These are phyloP conservation scores for Herpotrichia juniperi DNA, from an alignment of 2,329 filamentous ascomycete species.

Conservation along the genomic window DNA sequence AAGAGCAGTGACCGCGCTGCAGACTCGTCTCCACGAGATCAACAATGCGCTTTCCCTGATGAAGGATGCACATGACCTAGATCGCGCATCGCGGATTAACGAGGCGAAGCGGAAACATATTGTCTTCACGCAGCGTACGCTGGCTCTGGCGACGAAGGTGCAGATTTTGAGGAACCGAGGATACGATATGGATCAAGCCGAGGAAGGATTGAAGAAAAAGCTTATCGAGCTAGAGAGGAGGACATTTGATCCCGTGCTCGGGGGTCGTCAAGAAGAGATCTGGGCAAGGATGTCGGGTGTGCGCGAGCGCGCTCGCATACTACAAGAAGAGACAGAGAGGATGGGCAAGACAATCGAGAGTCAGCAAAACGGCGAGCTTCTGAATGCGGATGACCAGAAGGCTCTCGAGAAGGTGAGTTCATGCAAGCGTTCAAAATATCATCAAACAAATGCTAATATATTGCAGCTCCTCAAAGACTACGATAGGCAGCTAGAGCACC, in stretches of 20 bases:
- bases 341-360: constrained; percentile 57
- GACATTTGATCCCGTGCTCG: constrained; percentile 75
- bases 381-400: constrained; percentile 73
- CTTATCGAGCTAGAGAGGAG: constrained; percentile 71
- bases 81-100: constrained; percentile 74
- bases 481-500: constrained; percentile 76
- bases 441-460: constrained; percentile 27
- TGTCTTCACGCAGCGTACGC: constrained; percentile 72
- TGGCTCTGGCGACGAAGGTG: constrained; percentile 77
- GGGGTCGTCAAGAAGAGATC: constrained; percentile 80
- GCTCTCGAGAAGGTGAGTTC: constrained; percentile 74
- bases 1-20: constrained; percentile 71
- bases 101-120: constrained; percentile 76
- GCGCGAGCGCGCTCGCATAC: constrained; percentile 71
- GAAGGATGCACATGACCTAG: constrained; percentile 76
- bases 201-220: constrained; percentile 78
- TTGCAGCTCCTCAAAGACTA: constrained; percentile 77
- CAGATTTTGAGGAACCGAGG: constrained; percentile 82
- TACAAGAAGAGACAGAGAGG: constrained; percentile 77
- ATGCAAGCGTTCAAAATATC: neutral
- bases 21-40: constrained; percentile 77
- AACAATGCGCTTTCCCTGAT: constrained; percentile 75
- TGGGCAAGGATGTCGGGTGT: constrained; percentile 82
- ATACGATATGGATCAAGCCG: constrained; percentile 78
- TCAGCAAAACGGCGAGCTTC: constrained; percentile 53